Percentiles rank a stretch among this genome's conserved stretches.
Evolutionary conservation across 2,329 filamentous ascomycete species (phyloP).

Genomic region (Trichophyton schoenleinii): DNA sequence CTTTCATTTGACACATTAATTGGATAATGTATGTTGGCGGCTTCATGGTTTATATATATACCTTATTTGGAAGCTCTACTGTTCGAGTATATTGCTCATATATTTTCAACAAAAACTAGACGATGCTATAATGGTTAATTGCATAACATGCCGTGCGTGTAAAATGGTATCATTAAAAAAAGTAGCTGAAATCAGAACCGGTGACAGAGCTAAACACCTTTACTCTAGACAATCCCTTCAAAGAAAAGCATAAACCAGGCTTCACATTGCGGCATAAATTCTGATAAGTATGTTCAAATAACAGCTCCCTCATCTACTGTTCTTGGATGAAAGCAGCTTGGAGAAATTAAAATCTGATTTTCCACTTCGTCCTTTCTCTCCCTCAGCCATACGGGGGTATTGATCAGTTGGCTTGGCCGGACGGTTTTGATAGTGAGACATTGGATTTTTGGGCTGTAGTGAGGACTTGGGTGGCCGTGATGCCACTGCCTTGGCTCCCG

Average conservation of each 20-base stretch:
- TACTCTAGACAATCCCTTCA: neutral
- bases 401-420: neutral
- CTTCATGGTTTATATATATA: neutral
- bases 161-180: neutral
- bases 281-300: neutral
- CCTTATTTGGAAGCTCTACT: neutral
- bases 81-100: neutral
- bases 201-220: neutral
- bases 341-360: neutral
- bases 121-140: neutral
- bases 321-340: neutral
- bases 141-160: neutral
- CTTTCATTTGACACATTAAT: neutral
- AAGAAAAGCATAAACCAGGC: neutral
- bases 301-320: neutral
- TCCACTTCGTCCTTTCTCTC: neutral
- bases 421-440: slow-evolving; percentile 1
- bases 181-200: neutral
- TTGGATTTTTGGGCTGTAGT: neutral
- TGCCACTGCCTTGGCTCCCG: neutral
- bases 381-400: neutral
- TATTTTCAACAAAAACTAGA: neutral
- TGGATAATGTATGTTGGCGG: neutral
- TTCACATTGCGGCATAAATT: neutral
- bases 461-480: neutral